Base-by-base conservation (phyloP, 2,329 filamentous ascomycete genomes). In the Coniosporium tulheliwenetii region DNA sequence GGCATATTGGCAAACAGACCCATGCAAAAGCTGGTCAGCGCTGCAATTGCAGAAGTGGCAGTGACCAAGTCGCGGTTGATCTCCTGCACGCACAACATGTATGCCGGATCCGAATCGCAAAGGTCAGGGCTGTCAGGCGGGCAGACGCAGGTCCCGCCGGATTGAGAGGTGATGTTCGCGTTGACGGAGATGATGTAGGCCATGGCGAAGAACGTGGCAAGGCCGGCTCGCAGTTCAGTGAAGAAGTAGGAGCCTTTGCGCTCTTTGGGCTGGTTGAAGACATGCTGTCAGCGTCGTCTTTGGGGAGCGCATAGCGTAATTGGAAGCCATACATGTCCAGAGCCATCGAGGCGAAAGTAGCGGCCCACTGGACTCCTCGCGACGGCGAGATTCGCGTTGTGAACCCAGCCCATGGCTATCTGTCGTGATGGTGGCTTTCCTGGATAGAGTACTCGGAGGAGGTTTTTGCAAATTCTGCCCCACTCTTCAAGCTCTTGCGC, bases 311-410 rank as follows among this genome's bases (percentile, higher is more conserved):
- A 34, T 8, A 5, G 43, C 39, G 44, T 39, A 46, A 39, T 35
- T n/a, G 42, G 45, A 16, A 30, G 33, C 37, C 41, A 47, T 72
- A 84, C 81, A 72, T 89, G 82, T 52, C 84, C 84, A 33, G 75
- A 85, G 48, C 82, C 82, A 46, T 93, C 84, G 34, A 93, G 74
- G 48, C 77, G 75, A 63, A 93, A 93, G 66, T 78, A 82, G 48
- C 69, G 67, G 46, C 83, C 83, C 44, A 85, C 69, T 30, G 69
- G 58, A 54, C 77, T 79, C 46, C 62, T 64, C 45, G 81, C 83
- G 48, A 86, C 70, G 44, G 63, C 68, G 38, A 45, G 47, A 42
- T 55, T 54, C 19, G 19, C 19, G 19, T 26, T 26, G 19, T 26
- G 19, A 26, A 26, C 19, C 19, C 19, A 26, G 19, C 19, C 19